Percentiles rank a stretch among this genome's conserved stretches.
Evolutionary conservation across 129 eudicot species (phyloP).

Genomic region (Tanacetum coccineum): DNA sequence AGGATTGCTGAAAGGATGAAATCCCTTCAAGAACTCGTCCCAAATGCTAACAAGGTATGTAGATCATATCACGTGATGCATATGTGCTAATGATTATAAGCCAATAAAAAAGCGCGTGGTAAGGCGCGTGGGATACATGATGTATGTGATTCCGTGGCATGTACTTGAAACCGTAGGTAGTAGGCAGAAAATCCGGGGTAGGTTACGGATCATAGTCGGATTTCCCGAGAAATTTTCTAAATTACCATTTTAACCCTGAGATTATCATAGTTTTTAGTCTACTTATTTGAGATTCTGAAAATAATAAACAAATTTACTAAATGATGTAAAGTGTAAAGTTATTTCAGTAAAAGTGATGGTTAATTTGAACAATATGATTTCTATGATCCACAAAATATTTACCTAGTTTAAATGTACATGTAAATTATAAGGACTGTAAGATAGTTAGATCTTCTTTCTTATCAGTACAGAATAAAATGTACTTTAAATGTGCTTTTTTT

Average conservation of each 20-base stretch:
- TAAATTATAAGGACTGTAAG: not conserved
- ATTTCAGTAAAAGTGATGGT: too few species aligned
- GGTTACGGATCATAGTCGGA: conserved; percentile 33
- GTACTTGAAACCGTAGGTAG: conserved; percentile 31
- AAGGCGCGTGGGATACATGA: conserved; percentile 10
- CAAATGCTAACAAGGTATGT: conserved; percentile 85
- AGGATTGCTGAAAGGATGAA: conserved; percentile 90
- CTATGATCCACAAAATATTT: not conserved
- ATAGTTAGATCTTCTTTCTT: not conserved
- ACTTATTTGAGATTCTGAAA: not conserved
- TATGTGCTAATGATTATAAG: conserved; percentile 7
- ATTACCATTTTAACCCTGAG: conserved; percentile 20
- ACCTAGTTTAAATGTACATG: not conserved
- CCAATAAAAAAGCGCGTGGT: conserved; percentile 27
- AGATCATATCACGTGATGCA: conserved; percentile 14
- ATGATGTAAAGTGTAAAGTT: too few species aligned
- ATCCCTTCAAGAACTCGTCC: conserved; percentile 72
- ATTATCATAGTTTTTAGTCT: not conserved
- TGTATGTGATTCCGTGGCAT: conserved; percentile 33
- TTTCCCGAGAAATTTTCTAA: conserved; percentile 19
- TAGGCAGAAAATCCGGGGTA: conserved; percentile 35
- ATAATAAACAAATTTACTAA: too few species aligned
- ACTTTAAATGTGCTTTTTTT: not conserved
- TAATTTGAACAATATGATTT: too few species aligned
- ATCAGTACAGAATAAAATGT: not conserved